Evolutionary conservation across 768 basidiomycete genomes (phyloP).

Genomic region (Strobilomyces dryophilus): DNA sequence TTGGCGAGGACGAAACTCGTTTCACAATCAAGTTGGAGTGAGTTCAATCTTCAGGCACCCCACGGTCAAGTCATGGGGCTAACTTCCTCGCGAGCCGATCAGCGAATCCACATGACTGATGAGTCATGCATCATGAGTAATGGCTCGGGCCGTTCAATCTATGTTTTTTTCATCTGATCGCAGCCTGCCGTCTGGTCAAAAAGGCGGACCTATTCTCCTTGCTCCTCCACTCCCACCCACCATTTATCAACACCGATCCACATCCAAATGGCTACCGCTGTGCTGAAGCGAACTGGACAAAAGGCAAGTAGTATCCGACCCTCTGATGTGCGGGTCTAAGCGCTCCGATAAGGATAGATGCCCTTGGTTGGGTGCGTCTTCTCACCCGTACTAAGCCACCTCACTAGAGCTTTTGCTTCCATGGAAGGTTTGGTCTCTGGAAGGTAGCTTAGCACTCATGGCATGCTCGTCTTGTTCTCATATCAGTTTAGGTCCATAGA

Average conservation of each 20-base stretch:
- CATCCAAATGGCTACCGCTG: constrained; percentile 45
- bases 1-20: not conserved
- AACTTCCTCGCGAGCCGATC: not conserved
- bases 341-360: constrained; percentile 44
- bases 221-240: constrained; percentile 1
- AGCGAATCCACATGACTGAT: not conserved
- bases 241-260: constrained; percentile 12
- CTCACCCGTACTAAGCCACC: not conserved
- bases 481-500: constrained; percentile 47
- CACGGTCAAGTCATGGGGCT: constrained; percentile 6
- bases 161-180: not conserved
- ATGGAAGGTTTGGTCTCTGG: constrained; percentile 64
- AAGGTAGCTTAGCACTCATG: constrained; percentile 41
- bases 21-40: not conserved
- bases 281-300: constrained; percentile 55
- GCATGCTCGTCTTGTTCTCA: not conserved
- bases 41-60: not conserved
- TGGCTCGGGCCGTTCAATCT: not conserved
- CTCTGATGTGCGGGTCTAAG: not conserved
- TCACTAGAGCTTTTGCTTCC: constrained; percentile 1
- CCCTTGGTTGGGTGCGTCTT: constrained; percentile 56
- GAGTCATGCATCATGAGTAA: too few relatives aligned
- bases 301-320: constrained; percentile 37
- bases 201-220: not conserved
- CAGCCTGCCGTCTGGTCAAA: not conserved